These are phyloP conservation scores for Exobasidium rhododendri DNA, from an alignment of 1,284 basidiomycete genomes.

Conservation along the genomic window DNA sequence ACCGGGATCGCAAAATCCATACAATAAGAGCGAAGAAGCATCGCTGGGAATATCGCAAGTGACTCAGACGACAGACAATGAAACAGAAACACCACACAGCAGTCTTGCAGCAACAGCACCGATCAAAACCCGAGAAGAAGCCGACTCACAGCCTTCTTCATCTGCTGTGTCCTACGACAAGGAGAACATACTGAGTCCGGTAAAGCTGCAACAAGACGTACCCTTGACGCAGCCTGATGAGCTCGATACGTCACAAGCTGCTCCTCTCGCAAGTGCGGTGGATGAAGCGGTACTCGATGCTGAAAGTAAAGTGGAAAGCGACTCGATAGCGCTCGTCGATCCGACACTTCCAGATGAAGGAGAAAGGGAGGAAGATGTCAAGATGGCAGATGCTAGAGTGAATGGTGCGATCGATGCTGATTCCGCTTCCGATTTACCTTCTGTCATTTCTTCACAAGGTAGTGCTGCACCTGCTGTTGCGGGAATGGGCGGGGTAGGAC, in stretches of 20 bases:
- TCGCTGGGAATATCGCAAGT: background rate
- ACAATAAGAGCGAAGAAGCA: constrained; percentile 11
- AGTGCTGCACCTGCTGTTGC: background rate
- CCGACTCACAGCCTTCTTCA: background rate
- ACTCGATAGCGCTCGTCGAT: background rate
- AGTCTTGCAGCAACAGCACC: background rate
- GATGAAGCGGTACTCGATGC: background rate
- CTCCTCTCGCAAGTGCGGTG: background rate
- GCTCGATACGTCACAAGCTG: background rate
- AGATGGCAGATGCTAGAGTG: background rate
- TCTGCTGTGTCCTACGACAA: constrained; percentile 1
- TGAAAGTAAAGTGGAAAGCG: background rate
- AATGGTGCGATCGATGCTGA: background rate
- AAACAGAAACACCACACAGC: background rate
- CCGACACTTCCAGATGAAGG: background rate
- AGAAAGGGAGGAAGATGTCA: background rate
- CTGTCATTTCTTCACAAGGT: background rate
- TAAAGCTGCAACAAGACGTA: background rate
- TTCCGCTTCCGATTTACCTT: background rate
- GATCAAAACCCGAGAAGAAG: background rate
- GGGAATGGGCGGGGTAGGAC: background rate
- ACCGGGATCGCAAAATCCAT: constrained; percentile 14
- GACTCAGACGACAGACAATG: background rate
- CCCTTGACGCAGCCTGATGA: background rate
- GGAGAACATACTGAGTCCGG: constrained; percentile 4